Evolutionary conservation across 257 asterid species (phyloP).

Genomic region (Capsicum chinense): DNA sequence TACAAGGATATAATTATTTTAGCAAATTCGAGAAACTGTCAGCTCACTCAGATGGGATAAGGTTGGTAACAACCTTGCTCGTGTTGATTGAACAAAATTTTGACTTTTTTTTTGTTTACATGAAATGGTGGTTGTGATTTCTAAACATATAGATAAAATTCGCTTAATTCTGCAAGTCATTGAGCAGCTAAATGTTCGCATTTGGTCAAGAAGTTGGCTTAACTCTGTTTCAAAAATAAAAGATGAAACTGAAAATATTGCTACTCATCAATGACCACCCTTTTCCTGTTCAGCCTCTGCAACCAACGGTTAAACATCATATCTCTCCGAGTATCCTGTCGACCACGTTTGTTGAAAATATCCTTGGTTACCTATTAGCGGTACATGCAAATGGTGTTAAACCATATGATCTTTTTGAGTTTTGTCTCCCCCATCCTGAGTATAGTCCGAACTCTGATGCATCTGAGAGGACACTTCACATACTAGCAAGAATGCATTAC

Average conservation of each 20-base stretch:
- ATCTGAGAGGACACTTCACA: slow-evolving; percentile 84
- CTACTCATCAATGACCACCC: slow-evolving; percentile 70
- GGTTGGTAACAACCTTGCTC: neutral
- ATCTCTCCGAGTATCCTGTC: slow-evolving; percentile 53
- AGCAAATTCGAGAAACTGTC: neutral
- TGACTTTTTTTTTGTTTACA: neutral
- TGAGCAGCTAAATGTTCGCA: slow-evolving; percentile 30
- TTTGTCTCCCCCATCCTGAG: slow-evolving; percentile 55
- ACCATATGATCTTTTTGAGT: slow-evolving; percentile 73
- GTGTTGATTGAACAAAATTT: neutral
- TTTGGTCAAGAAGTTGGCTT: slow-evolving; percentile 33
- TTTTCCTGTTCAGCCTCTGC: slow-evolving; percentile 60
- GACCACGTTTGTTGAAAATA: slow-evolving; percentile 61
- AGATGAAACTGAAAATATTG: slow-evolving; percentile 48
- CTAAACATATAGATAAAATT: slow-evolving; percentile 27
- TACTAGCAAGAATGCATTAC: slow-evolving; percentile 89
- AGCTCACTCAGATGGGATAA: neutral
- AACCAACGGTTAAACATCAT: slow-evolving; percentile 49
- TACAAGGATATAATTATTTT: no score
- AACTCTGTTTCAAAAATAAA: slow-evolving; percentile 42
- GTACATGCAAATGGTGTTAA: slow-evolving; percentile 89
- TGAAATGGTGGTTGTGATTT: slow-evolving; percentile 16
- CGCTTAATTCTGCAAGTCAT: slow-evolving; percentile 30
- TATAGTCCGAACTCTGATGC: slow-evolving; percentile 78
- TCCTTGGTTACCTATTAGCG: slow-evolving; percentile 79